Percentiles rank a stretch among this genome's conserved stretches.
Evolutionary conservation across 169 alveolate genomes (phyloP).

Genomic region (Plasmodium gallinaceum): DNA sequence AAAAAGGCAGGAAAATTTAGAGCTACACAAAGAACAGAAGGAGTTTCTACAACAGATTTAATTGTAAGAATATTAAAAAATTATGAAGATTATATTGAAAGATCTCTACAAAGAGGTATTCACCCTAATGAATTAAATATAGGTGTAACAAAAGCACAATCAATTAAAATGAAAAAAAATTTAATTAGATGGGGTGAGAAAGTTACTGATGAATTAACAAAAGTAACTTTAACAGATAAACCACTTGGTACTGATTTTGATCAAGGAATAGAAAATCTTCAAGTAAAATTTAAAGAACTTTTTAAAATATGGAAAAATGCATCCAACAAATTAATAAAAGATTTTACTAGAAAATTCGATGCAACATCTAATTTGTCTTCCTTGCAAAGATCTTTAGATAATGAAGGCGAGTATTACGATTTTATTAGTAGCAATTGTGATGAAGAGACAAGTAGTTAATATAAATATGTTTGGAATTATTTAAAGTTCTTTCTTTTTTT

Average conservation of each 20-base stretch:
- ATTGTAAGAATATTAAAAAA: slow-evolving; percentile 94
- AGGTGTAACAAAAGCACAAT: slow-evolving; percentile 92
- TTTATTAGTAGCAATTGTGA: slow-evolving; percentile 53
- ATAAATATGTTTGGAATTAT: not conserved
- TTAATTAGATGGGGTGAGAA: slow-evolving; percentile 91
- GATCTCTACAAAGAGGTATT: slow-evolving; percentile 95
- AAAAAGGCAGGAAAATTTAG: slow-evolving; percentile 91
- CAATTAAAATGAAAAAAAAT: slow-evolving; percentile 91
- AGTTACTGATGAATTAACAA: slow-evolving; percentile 89
- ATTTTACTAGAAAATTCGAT: slow-evolving; percentile 72
- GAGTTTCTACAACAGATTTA: slow-evolving; percentile 96
- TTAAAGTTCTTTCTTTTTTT: not conserved
- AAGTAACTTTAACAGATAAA: slow-evolving; percentile 91
- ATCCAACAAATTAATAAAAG: slow-evolving; percentile 66
- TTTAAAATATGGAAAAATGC: slow-evolving; percentile 77
- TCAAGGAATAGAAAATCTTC: slow-evolving; percentile 75
- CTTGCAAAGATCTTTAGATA: slow-evolving; percentile 39
- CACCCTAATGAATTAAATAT: slow-evolving; percentile 94
- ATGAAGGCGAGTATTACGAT: slow-evolving; percentile 37
- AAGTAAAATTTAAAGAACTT: slow-evolving; percentile 66
- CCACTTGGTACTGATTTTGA: slow-evolving; percentile 80
- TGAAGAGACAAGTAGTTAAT: slow-evolving; percentile 40
- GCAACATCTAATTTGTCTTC: slow-evolving; percentile 59
- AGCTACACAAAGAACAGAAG: slow-evolving; percentile 93
- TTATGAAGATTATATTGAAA: slow-evolving; percentile 94